Base-by-base conservation (phyloP, 352 stramenopile genomes). In the Phytopythium ostracodes region DNA sequence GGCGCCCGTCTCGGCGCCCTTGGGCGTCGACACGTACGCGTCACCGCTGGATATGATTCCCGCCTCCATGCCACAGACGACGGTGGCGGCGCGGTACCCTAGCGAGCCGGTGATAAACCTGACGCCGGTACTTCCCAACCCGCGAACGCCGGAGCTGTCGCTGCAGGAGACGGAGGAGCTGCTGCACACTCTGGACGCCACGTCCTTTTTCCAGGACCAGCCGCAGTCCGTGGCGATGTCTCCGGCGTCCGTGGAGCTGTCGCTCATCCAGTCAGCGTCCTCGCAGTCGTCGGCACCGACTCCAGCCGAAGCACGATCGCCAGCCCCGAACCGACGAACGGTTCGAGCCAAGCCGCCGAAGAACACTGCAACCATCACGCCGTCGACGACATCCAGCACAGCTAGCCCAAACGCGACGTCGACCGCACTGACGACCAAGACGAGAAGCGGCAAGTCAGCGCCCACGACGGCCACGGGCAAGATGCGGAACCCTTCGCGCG, bases 401-500 rank as follows among this genome's bases (percentile, higher is more conserved):
- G 24, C 24, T 4, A 53, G 24, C 4, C 14, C 46, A 9, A 4
- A 9, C 12, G 10, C 22, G 12, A n/a, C 5, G 24, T 35, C 46
- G 24, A 53, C 46, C 14, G 29, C n/a, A 33, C 52, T 47, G 33
- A 43, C 31, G 22, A 58, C 52, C 33, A 56, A 56, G 27, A 43
- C 52, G 52, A 38, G 52, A 33, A 58, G 52, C 24, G 46, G 46
- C 52, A 58, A 58, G 33, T 58, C 52, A 33, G 52, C 33, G 33
- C 52, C 52, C 24, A 60, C 22, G 54, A 49, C 54, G 25, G 54
- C 38, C 8, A 66, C 58, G 15, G 64, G 66, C 33, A 75, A 77
- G 36, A 72, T 72, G 70, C 65, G 67, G 25, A 85, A 85, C 51
- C 73, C 68, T 18, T 82, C 71, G 15, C 63, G 76, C 20, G 73